Conservation (phyloP, 2,329 filamentous ascomycete genomes). For the Alternaria rosae region DNA sequence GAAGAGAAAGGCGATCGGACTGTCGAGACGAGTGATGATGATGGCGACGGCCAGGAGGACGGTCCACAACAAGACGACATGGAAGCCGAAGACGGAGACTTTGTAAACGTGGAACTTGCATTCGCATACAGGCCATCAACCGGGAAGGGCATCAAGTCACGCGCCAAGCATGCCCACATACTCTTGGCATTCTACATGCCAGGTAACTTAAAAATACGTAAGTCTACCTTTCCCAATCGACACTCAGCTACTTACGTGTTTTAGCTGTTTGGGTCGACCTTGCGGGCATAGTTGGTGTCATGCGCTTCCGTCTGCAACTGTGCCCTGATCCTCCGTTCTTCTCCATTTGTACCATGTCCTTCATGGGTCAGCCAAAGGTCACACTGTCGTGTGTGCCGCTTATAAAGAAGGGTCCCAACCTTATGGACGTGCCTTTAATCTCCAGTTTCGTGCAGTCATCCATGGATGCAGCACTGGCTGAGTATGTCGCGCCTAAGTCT, state of each 20-base stretch:
- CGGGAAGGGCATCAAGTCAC: slow-evolving; percentile 66
- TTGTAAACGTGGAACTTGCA: slow-evolving; percentile 77
- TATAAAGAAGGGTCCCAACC: slow-evolving; percentile 72
- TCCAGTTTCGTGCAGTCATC: slow-evolving; percentile 78
- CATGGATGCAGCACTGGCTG: slow-evolving; percentile 75
- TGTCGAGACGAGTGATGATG: slow-evolving; percentile 54
- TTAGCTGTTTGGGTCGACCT: slow-evolving; percentile 77
- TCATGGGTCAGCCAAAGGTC: slow-evolving; percentile 77
- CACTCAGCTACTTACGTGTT: slow-evolving; percentile 21
- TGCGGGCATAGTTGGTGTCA: slow-evolving; percentile 73
- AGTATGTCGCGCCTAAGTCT: slow-evolving; percentile 80
- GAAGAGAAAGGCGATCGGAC: slow-evolving; percentile 60
- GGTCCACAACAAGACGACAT: slow-evolving; percentile 55
- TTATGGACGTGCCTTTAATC: slow-evolving; percentile 78
- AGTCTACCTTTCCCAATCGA: slow-evolving; percentile 20
- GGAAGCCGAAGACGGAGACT: slow-evolving; percentile 79
- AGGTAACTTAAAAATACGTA: slow-evolving; percentile 60
- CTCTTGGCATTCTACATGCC: slow-evolving; percentile 76
- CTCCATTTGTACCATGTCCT: slow-evolving; percentile 75
- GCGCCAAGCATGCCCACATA: slow-evolving; percentile 76
- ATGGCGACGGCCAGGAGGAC: slow-evolving; percentile 51
- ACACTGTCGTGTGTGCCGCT: slow-evolving; percentile 74
- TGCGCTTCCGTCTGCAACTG: slow-evolving; percentile 73
- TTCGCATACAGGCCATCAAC: slow-evolving; percentile 75
- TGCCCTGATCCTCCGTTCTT: slow-evolving; percentile 81